Conservation (phyloP, 345 rosid species). For the Acer campestre region DNA sequence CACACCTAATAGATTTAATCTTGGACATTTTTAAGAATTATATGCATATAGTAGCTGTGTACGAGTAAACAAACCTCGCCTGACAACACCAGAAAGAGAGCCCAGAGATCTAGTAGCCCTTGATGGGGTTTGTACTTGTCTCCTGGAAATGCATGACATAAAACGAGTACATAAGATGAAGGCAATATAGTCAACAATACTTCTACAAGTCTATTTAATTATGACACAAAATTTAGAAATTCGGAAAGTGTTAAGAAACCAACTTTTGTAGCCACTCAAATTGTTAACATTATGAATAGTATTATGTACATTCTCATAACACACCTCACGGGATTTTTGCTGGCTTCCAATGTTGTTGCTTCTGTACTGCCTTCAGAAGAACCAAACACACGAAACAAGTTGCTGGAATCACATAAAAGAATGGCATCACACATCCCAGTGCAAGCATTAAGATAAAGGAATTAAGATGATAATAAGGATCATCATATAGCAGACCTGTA, state of each 20-base stretch:
- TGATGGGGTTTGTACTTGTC: conserved; percentile 49
- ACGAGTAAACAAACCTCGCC: conserved; percentile 45
- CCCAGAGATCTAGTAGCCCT: conserved; percentile 60
- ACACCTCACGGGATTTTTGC: conserved; percentile 74
- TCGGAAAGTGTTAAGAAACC: neutral
- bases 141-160: conserved; percentile 37
- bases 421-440: neutral
- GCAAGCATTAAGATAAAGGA: conserved; percentile 5
- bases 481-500: conserved; percentile 49
- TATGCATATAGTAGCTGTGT: neutral
- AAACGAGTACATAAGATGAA: conserved; percentile 1
- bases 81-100: conserved; percentile 48
- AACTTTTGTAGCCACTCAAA: conserved; percentile 7
- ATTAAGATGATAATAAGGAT: conserved; percentile 4
- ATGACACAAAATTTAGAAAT: conserved; percentile 1
- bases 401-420: conserved; percentile 44
- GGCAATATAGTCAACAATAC: neutral
- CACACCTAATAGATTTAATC: neutral
- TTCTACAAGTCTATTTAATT: conserved; percentile 9
- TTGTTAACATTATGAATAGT: neutral
- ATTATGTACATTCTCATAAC: conserved; percentile 5
- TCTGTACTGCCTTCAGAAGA: conserved; percentile 54
- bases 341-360: conserved; percentile 61
- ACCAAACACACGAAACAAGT: conserved; percentile 71
- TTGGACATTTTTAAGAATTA: neutral